Evolutionary conservation across 768 basidiomycete species (phyloP).

Genomic region (Lyophyllum atratum): DNA sequence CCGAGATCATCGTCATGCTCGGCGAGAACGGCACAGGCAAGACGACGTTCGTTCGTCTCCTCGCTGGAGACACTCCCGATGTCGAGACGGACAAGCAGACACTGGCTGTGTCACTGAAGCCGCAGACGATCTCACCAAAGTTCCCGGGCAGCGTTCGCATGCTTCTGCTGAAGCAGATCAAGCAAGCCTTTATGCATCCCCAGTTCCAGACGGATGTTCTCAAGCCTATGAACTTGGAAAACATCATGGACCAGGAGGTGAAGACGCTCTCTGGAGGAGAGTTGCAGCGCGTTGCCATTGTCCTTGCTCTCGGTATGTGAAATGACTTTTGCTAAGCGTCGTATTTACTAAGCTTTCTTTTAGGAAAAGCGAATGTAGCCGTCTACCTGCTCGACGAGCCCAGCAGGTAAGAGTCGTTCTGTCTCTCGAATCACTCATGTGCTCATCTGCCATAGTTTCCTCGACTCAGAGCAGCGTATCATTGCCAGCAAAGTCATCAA

Average conservation of each 20-base stretch:
- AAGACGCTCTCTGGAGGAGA: slow-evolving; percentile 99
- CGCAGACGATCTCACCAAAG: slow-evolving; percentile 97
- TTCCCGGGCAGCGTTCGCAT: slow-evolving; percentile 97
- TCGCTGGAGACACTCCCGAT: slow-evolving; percentile 94
- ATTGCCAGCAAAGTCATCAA: slow-evolving; percentile 98
- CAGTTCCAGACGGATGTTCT: slow-evolving; percentile 98
- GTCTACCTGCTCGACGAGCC: slow-evolving; percentile 98
- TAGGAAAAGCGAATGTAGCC: slow-evolving; percentile 74
- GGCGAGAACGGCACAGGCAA: slow-evolving; percentile 99
- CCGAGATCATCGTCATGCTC: slow-evolving; percentile 98
- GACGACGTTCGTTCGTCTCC: slow-evolving; percentile 94
- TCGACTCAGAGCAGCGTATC: slow-evolving; percentile 99
- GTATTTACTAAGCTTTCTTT: not conserved
- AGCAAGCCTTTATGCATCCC: slow-evolving; percentile 96
- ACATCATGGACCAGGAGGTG: slow-evolving; percentile 96
- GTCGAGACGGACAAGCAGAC: slow-evolving; percentile 78
- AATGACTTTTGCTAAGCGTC: not conserved
- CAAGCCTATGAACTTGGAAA: slow-evolving; percentile 95
- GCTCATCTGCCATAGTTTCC: slow-evolving; percentile 55
- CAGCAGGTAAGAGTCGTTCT: slow-evolving; percentile 53
- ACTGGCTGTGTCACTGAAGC: slow-evolving; percentile 91
- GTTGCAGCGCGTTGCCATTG: slow-evolving; percentile 95
- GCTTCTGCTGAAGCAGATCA: slow-evolving; percentile 93
- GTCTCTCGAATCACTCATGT: not conserved
- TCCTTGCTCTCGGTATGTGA: slow-evolving; percentile 77